Base-by-base conservation (phyloP, 768 basidiomycete species). In the Tylopilus felleus region DNA sequence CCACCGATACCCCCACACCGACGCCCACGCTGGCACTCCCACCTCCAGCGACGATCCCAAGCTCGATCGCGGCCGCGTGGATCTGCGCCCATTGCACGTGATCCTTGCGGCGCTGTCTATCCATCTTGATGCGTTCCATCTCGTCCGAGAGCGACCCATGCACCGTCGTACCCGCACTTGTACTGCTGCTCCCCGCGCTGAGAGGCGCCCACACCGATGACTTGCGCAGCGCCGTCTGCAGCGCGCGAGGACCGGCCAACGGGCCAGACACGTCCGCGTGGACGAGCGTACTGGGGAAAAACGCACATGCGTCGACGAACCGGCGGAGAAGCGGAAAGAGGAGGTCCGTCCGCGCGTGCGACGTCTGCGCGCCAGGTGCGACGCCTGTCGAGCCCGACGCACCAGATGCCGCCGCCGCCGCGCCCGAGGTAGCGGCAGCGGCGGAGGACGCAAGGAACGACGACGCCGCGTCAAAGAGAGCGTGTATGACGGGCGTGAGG, bases 1-100 rank as follows among this genome's bases (percentile, higher is more conserved):
- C 10, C 8, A 44, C 41, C 14, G 21, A 6, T 16, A 55, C 38
- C 22, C 42, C 55, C 4, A 61, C 33, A 14, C 36, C 35, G 5
- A 46, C 25, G 5, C n/a, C 28, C 9, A 8, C 31, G 21, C 25
- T 33, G 31, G 31, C 35, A 36, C 39, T 21, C 10, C 13, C 16
- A 14, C 33, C n/a, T n/a, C n/a, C n/a, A n/a, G n/a, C 56, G 13
- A 84, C 65, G 64, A 83, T 74, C 14, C 80, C 79, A 1, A 84
- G 74, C 58, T 85, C 83, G 40, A 85, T 74, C 9, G 83, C 82
- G 5, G 83, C 79, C 0, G 81, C 84, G 58, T 85, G 84, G 13
- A 85, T 80, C 33, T 81, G 78, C 0, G 84, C 84, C 84, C 84
- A 85, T 49, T 83, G 80, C 0, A 85, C 80, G 55, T 85, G 77